Percentiles rank a stretch among this genome's conserved stretches.
These are phyloP conservation scores for Ceratocystis colombiana DNA, from an alignment of 2,329 filamentous ascomycete species.

Conservation along the genomic window DNA sequence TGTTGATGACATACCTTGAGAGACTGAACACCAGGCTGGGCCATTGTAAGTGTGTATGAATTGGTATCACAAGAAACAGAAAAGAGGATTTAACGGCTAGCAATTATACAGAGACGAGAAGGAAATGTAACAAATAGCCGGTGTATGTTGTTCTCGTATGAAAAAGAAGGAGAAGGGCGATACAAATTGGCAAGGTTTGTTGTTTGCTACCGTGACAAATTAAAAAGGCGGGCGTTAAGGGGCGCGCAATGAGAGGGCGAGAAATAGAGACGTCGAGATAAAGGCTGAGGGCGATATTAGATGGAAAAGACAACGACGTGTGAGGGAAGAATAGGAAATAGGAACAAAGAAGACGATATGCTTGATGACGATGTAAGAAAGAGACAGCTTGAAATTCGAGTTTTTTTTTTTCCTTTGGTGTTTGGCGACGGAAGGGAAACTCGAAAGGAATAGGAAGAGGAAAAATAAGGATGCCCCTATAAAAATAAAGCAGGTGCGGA, in stretches of 20 bases:
- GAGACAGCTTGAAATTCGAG: too few species aligned
- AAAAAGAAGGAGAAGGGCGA: not conserved
- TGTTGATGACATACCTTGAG: conserved; percentile 58
- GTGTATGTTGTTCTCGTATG: conserved; percentile 7
- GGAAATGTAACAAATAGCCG: conserved; percentile 15
- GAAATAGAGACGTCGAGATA: not conserved
- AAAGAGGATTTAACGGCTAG: conserved; percentile 10
- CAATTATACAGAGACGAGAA: conserved; percentile 34
- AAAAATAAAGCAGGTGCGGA: conserved; percentile 1
- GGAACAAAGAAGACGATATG: not conserved
- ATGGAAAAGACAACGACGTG: conserved; percentile 7
- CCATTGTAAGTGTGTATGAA: conserved; percentile 48
- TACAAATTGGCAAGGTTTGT: not conserved
- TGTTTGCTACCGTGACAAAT: not conserved
- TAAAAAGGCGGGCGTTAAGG: not conserved
- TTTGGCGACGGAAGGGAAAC: conserved; percentile 5
- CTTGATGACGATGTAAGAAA: not conserved
- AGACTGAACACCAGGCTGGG: conserved; percentile 76
- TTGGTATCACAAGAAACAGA: conserved; percentile 8
- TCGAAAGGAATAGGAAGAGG: conserved; percentile 12
- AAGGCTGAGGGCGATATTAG: not conserved
- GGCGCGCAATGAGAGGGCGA: not conserved
- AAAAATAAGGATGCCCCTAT: conserved; percentile 1
- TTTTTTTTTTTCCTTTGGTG: not conserved
- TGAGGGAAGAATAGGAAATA: not conserved